A percentile compares a stretch with the other conserved stretches of the same genome.
Evolutionary conservation across 1,139 yeast genomes (phyloP).

Genomic region (Scheffersomyces parashehatae): DNA sequence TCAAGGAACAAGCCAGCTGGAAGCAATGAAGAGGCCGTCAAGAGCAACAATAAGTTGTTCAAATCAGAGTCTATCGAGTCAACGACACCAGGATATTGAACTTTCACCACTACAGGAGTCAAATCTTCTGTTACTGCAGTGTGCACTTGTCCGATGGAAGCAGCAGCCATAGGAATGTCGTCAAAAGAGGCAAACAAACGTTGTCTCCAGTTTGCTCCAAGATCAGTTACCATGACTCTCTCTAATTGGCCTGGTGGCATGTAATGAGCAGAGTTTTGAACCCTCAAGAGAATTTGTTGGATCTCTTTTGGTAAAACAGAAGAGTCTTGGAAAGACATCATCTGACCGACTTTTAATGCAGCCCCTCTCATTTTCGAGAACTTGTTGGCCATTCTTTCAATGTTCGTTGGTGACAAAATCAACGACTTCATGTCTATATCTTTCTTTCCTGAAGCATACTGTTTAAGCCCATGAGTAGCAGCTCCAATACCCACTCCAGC

Average conservation of each 20-base stretch:
- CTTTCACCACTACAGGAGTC: conserved; percentile 88
- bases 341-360: conserved; percentile 92
- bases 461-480: conserved; percentile 73
- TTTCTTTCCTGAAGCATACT: conserved; percentile 55
- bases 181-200: conserved; percentile 71
- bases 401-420: conserved; percentile 76
- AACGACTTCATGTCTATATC: conserved; percentile 59
- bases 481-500: conserved; percentile 90
- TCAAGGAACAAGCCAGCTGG: conserved; percentile 94
- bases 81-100: conserved; percentile 98
- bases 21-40: conserved; percentile 82
- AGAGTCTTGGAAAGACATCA: conserved; percentile 91
- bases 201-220: conserved; percentile 79
- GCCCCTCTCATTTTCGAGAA: conserved; percentile 97
- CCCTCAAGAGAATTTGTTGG: conserved; percentile 75
- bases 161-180: conserved; percentile 94
- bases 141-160: conserved; percentile 97
- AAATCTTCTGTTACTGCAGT: conserved; percentile 65
- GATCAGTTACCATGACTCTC: conserved; percentile 66
- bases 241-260: conserved; percentile 94
- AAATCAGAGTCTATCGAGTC: conserved; percentile 91
- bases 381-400: conserved; percentile 84
- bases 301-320: conserved; percentile 82
- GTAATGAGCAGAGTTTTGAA: conserved; percentile 92
- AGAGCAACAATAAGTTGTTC: conserved; percentile 74